Conservation (phyloP, 306 rosid genomes). For the Fagus crenata region DNA sequence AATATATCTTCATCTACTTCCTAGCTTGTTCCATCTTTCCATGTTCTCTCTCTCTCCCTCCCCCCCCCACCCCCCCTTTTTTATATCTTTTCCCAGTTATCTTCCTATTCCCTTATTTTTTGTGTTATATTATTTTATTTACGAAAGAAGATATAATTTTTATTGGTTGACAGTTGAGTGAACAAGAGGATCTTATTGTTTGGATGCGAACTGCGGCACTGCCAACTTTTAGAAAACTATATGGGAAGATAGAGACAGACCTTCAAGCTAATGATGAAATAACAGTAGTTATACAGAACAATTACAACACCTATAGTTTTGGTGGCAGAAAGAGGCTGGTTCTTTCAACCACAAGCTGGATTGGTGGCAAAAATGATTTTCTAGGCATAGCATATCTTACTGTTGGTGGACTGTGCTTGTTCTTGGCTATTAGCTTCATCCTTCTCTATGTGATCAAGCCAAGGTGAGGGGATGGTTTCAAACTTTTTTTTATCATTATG, state of each 20-base stretch:
- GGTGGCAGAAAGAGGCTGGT: slow-evolving; percentile 69
- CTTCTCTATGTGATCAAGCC: slow-evolving; percentile 66
- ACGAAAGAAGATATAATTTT: slow-evolving; percentile 15
- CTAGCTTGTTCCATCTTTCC: not conserved
- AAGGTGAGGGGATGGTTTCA: slow-evolving; percentile 48
- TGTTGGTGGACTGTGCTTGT: slow-evolving; percentile 61
- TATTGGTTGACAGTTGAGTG: slow-evolving; percentile 56
- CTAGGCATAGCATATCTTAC: slow-evolving; percentile 66
- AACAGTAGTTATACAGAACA: slow-evolving; percentile 59
- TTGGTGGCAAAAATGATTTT: slow-evolving; percentile 79
- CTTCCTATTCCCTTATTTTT: not conserved
- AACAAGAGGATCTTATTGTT: slow-evolving; percentile 89
- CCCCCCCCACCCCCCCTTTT: not conserved
- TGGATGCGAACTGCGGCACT: slow-evolving; percentile 94
- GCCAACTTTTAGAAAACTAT: slow-evolving; percentile 77
- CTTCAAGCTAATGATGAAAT: slow-evolving; percentile 62
- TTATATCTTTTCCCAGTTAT: not conserved
- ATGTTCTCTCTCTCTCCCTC: not conserved
- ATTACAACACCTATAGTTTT: slow-evolving; percentile 78
- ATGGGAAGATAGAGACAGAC: slow-evolving; percentile 76
- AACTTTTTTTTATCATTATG: not conserved
- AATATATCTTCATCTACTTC: slow-evolving; percentile 20
- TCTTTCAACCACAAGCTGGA: slow-evolving; percentile 90
- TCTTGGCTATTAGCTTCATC: slow-evolving; percentile 63
- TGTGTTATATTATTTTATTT: too few relatives aligned